Conservation (phyloP, 805 yeast genomes). For the Saitoella complicata region DNA sequence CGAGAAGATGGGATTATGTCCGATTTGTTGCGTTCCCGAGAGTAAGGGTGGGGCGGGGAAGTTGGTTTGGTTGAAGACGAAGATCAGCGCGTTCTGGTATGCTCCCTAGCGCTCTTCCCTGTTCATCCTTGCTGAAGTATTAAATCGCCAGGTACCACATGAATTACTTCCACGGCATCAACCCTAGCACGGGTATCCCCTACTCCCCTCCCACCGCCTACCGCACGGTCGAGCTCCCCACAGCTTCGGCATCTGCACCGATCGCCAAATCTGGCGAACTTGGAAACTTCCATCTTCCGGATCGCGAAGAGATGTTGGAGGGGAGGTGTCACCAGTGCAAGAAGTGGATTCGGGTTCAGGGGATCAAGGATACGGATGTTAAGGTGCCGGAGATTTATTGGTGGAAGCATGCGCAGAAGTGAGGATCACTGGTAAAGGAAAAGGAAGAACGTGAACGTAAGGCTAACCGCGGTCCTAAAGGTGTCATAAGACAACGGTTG, state of each 20-base stretch:
- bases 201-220: constrained; percentile 1
- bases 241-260: too few relatives aligned
- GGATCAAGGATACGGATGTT: not conserved
- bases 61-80: not conserved
- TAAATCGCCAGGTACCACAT: too few relatives aligned
- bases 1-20: not conserved
- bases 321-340: constrained; percentile 2
- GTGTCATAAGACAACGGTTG: too few relatives aligned
- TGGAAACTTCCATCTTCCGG: not conserved
- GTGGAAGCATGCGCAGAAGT: constrained; percentile 1
- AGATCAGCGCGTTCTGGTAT: constrained; percentile 2
- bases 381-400: constrained; percentile 1
- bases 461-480: too few relatives aligned
- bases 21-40: not conserved
- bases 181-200: not conserved
- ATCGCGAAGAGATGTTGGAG: not conserved
- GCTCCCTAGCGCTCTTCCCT: too few relatives aligned
- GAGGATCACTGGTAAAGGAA: not conserved
- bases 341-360: constrained; percentile 1
- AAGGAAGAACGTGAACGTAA: too few relatives aligned
- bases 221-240: not conserved
- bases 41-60: too few relatives aligned
- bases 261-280: not conserved
- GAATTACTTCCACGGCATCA: constrained; percentile 1
- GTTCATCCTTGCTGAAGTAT: too few relatives aligned